Evolutionary conservation across 2,329 filamentous ascomycete species (phyloP), one percentile per base, ranked within the genome.

Genomic region (Microsporum canis): DNA sequence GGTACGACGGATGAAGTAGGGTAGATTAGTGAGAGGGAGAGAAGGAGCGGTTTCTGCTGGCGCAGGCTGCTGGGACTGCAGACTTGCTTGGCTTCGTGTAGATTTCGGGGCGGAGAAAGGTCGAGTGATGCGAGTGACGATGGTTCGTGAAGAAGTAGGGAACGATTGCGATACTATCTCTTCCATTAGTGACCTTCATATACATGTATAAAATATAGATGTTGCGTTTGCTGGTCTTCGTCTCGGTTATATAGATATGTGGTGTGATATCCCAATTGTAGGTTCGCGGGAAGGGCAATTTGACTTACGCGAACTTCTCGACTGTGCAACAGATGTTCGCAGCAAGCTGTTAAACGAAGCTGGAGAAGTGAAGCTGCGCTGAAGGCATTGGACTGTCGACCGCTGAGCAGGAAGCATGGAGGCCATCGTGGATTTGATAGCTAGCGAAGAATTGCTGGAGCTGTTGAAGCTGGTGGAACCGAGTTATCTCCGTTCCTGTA

Each of bases 1-100:
- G 2, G 89, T 92, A 64, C 90, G 86, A 58, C 79, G 79, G 65
- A 97, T 81, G 68, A 85, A 81, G 78, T 91, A 96, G 8, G 83
- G 81, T 34, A 83, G 72, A 57, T 78, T 80, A 57, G 72, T 75
- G 57, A 73, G 63, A 63, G 65, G 69, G 55, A 71, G 66, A 60
- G 69, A 66, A 36, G 69, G 60, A 10, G 55, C 47, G 34, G 59
- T 58, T 39, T n/a, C n/a, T 34, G 10, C 12, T 4, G 57, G 36
- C 14, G 60, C 49, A 8, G 57, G 14, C 51, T 45, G 58, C 53
- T 51, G 6, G 10, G 43, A 23, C 51, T 41, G 33, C n/a, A 55
- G 7, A 7, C 29, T 56, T 8, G 39, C 39, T 10, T 51, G 14
- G 17, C 31, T 58, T 60, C 49, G 29, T 31, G 33, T 60, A 36